Base-by-base conservation (phyloP, 2,329 filamentous ascomycete genomes). In the Trichoderma guizhouense region DNA sequence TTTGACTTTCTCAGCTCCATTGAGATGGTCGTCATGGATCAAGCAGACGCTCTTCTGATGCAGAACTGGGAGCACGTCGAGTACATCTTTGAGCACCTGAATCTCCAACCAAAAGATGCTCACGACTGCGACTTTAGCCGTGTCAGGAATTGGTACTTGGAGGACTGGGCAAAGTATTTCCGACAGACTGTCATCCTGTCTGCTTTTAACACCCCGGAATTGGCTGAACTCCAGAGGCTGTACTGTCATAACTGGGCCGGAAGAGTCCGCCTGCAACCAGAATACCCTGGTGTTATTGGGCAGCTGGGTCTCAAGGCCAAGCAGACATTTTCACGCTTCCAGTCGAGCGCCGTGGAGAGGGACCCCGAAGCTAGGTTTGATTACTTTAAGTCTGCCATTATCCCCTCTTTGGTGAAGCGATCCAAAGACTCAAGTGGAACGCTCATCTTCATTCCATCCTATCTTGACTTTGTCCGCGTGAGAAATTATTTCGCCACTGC, bases 31-130 rank as follows among this genome's bases (percentile, higher is more conserved):
- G 86, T 98, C 61, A 87, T 97, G 73, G 96, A 99, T 80, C 95
- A 98, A 82, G 92, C 94, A 14, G 95, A 98, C 81, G 94, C 94
- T 0, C 88, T 98, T 55, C 88, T 97, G 9, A 98, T 98, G 94
- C 96, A 99, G 81, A 98, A 97, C 80, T 98, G 95, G 95, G 94
- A 98, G 78, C 95, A 99, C 79, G 89, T 98, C 73, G 93, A 97
- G 80, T 93, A 93, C 79, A 92, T 98, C 76, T 95, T 98, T 78
- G 90, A 93, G 74, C 93, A 97, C 80, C 88, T 99, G 74, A 99
- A 99, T 80, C 86, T 92, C 26, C 93, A 97, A 77, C 95, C 96
- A 47, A 93, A 92, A 78, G 93, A 97, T 76, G 89, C 93, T 1
- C 95, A 98, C 81, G 95, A 93, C 75, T 97, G 94, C 78, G 96